phyloP scores from a whole-genome alignment of 23 red algal species.

The Cyanidiococcus yangmingshanensis region DNA sequence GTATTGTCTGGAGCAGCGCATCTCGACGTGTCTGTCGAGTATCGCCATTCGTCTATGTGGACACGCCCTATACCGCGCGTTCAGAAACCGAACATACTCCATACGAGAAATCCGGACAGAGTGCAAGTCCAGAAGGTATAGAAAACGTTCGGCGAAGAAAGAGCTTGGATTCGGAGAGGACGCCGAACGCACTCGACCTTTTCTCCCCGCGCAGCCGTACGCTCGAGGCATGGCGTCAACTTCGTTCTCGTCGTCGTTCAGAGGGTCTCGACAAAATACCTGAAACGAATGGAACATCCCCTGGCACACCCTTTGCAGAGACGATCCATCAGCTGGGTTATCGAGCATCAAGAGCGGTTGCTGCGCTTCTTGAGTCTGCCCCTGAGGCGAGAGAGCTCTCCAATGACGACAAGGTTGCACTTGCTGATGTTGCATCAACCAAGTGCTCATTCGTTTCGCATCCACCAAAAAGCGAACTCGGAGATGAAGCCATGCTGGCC shows the following conservation, averaged over 20 bases:
- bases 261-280: neutral
- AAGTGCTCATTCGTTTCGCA: too few relatives aligned
- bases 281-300: neutral
- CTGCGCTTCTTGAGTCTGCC: neutral
- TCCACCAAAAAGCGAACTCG: neutral
- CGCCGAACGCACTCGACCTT: neutral
- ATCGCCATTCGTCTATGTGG: neutral
- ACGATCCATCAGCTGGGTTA: neutral
- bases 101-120: neutral
- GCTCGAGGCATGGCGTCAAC: neutral
- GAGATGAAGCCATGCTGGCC: neutral
- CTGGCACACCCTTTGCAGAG: neutral
- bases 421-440: too few relatives aligned
- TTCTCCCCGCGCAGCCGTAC: neutral
- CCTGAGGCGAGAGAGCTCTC: too few relatives aligned
- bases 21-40: neutral
- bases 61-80: neutral
- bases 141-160: neutral
- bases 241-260: neutral
- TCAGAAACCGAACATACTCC: neutral
- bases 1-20: neutral
- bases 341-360: neutral
- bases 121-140: neutral
- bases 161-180: neutral
- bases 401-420: too few relatives aligned